Conservation (phyloP, 768 basidiomycete genomes). For the Mycena amicta region DNA sequence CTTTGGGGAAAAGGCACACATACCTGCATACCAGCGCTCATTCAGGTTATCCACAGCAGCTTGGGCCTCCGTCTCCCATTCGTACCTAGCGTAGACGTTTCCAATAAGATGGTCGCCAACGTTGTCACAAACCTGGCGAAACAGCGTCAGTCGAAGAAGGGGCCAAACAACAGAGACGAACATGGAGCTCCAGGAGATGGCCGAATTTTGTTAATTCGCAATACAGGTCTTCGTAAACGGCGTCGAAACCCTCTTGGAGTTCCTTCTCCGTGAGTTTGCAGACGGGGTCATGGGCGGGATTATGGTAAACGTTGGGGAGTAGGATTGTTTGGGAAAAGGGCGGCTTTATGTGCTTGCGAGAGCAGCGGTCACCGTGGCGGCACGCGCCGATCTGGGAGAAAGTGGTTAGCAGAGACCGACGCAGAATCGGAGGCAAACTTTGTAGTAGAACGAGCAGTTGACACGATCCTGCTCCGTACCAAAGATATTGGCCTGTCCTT, state of each 20-base stretch:
- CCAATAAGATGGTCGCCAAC: conserved; percentile 99
- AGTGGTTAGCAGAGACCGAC: conserved; percentile 7
- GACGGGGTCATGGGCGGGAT: conserved; percentile 91
- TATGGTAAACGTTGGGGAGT: conserved; percentile 96
- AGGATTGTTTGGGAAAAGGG: conserved; percentile 97
- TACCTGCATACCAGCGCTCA: conserved; percentile 97
- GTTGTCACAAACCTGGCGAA: conserved; percentile 87
- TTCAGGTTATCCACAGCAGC: conserved; percentile 91
- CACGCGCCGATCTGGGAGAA: conserved; percentile 88
- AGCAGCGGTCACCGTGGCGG: conserved; percentile 97
- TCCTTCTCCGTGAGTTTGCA: conserved; percentile 88
- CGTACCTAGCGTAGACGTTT: conserved; percentile 96
- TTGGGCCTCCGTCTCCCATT: conserved; percentile 98
- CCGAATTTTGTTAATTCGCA: conserved; percentile 95
- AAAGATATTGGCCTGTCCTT: conserved; percentile 85
- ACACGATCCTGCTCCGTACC: conserved; percentile 94
- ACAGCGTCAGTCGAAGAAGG: conserved; percentile 10
- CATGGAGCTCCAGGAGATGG: conserved; percentile 93
- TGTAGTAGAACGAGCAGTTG: conserved; percentile 99
- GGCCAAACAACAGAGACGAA: conserved; percentile 37
- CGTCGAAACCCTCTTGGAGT: conserved; percentile 88
- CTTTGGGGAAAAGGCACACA: conserved; percentile 34
- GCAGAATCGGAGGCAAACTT: conserved; percentile 39
- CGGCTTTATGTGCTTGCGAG: conserved; percentile 96
- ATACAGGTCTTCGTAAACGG: conserved; percentile 93